A percentile compares a stretch with the other conserved stretches of the same genome.
Conservation (phyloP, 768 basidiomycete species). For the Kwoniella sp. region DNA sequence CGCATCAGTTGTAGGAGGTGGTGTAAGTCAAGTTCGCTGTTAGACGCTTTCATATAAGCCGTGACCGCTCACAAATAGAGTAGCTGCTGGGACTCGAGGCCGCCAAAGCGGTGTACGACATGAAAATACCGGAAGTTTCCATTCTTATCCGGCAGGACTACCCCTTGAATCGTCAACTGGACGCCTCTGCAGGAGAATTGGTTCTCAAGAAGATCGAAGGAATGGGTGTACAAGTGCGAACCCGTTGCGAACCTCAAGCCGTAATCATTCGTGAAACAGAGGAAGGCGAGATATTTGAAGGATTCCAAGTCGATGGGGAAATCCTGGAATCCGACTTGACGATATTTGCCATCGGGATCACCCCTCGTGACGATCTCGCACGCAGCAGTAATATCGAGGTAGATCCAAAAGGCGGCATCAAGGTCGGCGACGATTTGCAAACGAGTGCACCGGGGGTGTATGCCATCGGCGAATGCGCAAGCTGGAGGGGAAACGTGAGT, state of each 20-base stretch:
- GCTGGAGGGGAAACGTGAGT: slow-evolving; percentile 61
- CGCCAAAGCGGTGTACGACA: slow-evolving; percentile 70
- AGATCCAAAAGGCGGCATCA: slow-evolving; percentile 62
- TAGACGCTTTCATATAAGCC: too few relatives aligned
- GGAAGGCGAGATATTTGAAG: slow-evolving; percentile 57
- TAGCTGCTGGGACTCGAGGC: slow-evolving; percentile 70
- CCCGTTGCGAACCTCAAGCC: slow-evolving; percentile 57
- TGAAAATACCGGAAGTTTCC: slow-evolving; percentile 61
- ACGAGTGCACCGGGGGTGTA: slow-evolving; percentile 67
- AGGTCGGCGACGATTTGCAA: slow-evolving; percentile 63
- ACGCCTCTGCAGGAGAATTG: slow-evolving; percentile 65
- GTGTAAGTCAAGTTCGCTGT: slow-evolving; percentile 38
- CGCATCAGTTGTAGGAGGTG: slow-evolving; percentile 69
- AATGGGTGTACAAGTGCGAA: slow-evolving; percentile 65
- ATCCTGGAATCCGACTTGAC: slow-evolving; percentile 62
- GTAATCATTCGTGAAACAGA: slow-evolving; percentile 54
- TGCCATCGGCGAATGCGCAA: slow-evolving; percentile 76
- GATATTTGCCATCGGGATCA: slow-evolving; percentile 71
- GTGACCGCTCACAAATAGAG: neutral
- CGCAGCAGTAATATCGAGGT: slow-evolving; percentile 62
- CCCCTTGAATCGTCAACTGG: slow-evolving; percentile 66
- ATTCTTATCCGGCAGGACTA: slow-evolving; percentile 63
- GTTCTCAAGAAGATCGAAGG: slow-evolving; percentile 65
- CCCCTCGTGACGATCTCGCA: slow-evolving; percentile 70
- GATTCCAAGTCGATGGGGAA: slow-evolving; percentile 60